phyloP scores from a whole-genome alignment of 1,284 basidiomycete genomes.

The Trametes hirsuta region DNA sequence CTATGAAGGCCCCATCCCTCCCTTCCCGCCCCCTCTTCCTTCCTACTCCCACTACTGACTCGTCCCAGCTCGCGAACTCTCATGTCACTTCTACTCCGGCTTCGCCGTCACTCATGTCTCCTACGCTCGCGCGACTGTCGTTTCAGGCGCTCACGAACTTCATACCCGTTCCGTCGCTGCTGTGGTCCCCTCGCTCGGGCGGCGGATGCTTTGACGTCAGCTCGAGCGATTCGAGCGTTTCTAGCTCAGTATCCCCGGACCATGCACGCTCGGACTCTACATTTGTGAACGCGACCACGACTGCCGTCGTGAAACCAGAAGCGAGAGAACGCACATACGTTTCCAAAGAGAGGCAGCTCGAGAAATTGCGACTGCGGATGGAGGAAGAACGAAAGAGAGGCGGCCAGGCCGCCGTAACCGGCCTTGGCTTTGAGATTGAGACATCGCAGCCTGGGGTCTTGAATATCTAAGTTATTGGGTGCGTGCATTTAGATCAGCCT shows the following conservation, averaged over 20 bases:
- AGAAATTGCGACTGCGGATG: constrained; percentile 57
- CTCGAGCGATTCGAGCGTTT: constrained; percentile 30
- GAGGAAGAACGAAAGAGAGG: constrained; percentile 41
- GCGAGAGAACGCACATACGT: constrained; percentile 47
- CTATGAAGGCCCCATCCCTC: constrained; percentile 22
- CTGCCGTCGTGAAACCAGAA: constrained; percentile 13
- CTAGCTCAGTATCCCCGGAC: constrained; percentile 18
- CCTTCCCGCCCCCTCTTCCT: constrained; percentile 7
- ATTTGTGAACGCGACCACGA: constrained; percentile 25
- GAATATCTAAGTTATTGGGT: constrained; percentile 29
- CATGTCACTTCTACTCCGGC: constrained; percentile 26
- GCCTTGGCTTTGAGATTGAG: constrained; percentile 20
- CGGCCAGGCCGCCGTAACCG: constrained; percentile 5
- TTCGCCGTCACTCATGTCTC: constrained; percentile 49
- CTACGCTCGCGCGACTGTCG: constrained; percentile 51
- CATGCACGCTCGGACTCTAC: constrained; percentile 16
- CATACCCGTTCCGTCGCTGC: constrained; percentile 57
- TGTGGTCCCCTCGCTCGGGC: constrained; percentile 38
- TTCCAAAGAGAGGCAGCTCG: constrained; percentile 64
- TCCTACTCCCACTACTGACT: constrained; percentile 12
- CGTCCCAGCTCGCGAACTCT: constrained; percentile 13
- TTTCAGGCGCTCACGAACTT: constrained; percentile 57
- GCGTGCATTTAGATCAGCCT: neutral
- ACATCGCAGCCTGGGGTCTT: constrained; percentile 19
- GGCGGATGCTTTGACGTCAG: constrained; percentile 21